Base-by-base conservation (phyloP, 163 green algal genomes). In the Scenedesmus sp. region DNA sequence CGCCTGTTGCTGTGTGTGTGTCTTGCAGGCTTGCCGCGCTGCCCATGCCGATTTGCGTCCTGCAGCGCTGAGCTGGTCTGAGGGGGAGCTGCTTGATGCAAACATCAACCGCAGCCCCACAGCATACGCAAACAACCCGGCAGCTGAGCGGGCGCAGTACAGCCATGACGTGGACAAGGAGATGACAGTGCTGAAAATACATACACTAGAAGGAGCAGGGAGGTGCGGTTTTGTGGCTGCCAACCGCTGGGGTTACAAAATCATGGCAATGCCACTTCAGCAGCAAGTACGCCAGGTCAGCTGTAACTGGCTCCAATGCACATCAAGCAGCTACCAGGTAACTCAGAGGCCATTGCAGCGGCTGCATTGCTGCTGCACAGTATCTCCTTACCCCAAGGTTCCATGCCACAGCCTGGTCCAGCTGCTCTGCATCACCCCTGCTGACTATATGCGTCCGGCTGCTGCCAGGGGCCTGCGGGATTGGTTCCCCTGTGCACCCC, bases 81-180 rank as follows among this genome's bases (percentile, higher is more conserved):
- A 81, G 52, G 96, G 95, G 0, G 93, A 97, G 70, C 95, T 99
- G 84, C 86, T 96, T 67, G 94, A 94, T 15, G 97, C 94, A 46
- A 98, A 96, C 90, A 96, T 97, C 82, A 99, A 99, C 92, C 94
- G 97, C 88, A 98, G 96, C 93, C 97, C 97, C 18, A 98, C 95
- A 16, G 96, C 97, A 1, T 99, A 99, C 90, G 12, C 94, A 57
- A 92, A 90, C n/a, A 99, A 99, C 94, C 96, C 97, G 1, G 67
- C 76, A 8, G 91, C 95, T 59, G 97, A 99, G 93, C 90, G 97
- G 0, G 90, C 73, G 3, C 70, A 77, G 67, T 99, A 97, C 82
- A 81, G 82, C 56, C 77, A 97, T 73, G 86, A 99, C 86, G 94
- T 95, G 13, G 97, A 99, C 93, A 99, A 98, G 82, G 70, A 94